Evolutionary conservation across 139 green algal species (phyloP), one percentile per base, ranked within the genome.

Genomic region (Haematococcus sp.): DNA sequence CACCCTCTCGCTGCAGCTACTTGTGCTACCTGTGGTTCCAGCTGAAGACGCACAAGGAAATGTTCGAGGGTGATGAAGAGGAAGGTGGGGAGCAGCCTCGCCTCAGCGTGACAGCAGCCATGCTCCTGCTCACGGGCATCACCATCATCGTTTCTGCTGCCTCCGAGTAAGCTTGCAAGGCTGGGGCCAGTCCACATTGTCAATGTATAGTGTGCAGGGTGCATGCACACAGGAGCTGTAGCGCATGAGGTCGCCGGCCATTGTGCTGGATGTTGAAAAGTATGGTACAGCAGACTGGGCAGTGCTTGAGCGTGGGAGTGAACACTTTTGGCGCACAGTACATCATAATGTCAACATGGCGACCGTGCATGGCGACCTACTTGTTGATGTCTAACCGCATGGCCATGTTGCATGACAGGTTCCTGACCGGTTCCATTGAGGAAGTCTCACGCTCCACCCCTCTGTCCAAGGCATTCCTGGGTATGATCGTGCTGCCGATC

Each of bases 21-120:
- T 0, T 78, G 17, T 84, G 76, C 68, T 97, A 97, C 85, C 85
- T 97, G 13, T 75, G 77, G 52, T 97, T 96, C 76, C 86, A 71
- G 64, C 64, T 71, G 9, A 32, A 56, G 34, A 55, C 51, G 58
- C 84, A 87, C 84, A 25, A 71, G 93, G 25, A 65, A 4, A 13
- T 65, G 25, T 65, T 65, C 28, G 58, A 65, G 20, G 58, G 40
- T 20, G 58, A n/a, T 34, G 58, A 23, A n/a, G 25, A 22, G 58
- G 58, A 15, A 3, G 58, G 28, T 4, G 58, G 19, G 58, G 58
- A 65, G 58, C 60, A 83, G 61, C 88, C 91, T 11, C 77, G 77
- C n/a, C 80, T 96, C 73, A 90, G 81, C 19, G 71, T 94, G 23
- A 43, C 59, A 3, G 87, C 72, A 28, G 86, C 87, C 1, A n/a